These are phyloP conservation scores for Aspergillus fumigatus DNA, from an alignment of 2,329 filamentous ascomycete genomes.

Conservation along the genomic window DNA sequence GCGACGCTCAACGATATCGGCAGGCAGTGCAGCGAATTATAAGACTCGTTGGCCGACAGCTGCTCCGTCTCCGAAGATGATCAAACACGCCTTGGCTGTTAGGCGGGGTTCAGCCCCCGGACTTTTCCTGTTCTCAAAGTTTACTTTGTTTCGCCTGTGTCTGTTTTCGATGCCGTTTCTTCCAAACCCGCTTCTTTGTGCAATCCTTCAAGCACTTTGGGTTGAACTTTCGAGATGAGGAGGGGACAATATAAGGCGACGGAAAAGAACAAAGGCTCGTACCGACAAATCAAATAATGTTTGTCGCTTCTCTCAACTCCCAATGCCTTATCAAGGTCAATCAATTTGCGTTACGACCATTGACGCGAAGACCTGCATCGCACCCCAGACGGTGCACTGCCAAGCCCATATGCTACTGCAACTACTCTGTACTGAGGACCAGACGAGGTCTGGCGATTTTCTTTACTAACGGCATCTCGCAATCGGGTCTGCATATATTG, in stretches of 20 bases:
- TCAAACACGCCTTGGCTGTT: background rate
- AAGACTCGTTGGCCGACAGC: background rate
- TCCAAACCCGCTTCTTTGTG: background rate
- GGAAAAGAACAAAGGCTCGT: background rate
- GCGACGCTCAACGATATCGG: background rate
- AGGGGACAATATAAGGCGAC: background rate
- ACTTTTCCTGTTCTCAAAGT: background rate
- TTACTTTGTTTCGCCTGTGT: background rate
- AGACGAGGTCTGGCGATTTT: conserved; percentile 14
- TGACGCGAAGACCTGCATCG: conserved; percentile 11
- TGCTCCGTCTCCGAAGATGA: background rate
- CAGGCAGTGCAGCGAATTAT: background rate
- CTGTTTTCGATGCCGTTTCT: background rate
- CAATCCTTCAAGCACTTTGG: too few species aligned
- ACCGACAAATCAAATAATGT: background rate
- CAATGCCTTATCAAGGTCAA: conserved; percentile 2
- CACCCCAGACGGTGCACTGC: conserved; percentile 7
- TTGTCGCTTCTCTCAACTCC: background rate
- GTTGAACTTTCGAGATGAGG: background rate
- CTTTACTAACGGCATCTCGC: background rate
- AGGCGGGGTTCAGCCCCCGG: background rate
- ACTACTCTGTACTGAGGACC: conserved; percentile 2
- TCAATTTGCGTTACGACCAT: background rate
- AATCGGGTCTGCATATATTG: background rate
- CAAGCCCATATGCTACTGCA: conserved; percentile 11